Evolutionary conservation across 495 filamentous ascomycete species (phyloP).

Genomic region (Aspergillus sparsus): DNA sequence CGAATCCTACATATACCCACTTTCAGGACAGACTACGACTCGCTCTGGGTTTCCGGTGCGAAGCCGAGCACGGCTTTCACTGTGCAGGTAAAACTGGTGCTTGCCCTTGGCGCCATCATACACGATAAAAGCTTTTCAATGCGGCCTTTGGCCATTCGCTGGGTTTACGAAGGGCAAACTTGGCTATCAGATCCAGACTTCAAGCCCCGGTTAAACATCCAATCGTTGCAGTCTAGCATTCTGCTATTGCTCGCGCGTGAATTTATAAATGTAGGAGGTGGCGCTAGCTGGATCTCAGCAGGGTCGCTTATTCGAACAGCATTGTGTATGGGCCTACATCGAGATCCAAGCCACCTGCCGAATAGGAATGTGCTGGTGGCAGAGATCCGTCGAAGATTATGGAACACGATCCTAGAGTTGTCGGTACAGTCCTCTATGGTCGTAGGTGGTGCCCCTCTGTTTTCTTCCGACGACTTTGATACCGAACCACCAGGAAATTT

Average conservation of each 20-base stretch:
- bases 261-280: conserved; percentile 45
- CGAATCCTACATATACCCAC: conserved; percentile 61
- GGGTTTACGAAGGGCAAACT: conserved; percentile 53
- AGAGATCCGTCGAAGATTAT: conserved; percentile 62
- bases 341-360: conserved; percentile 53
- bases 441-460: conserved; percentile 50
- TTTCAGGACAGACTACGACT: conserved; percentile 47
- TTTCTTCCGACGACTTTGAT: conserved; percentile 54
- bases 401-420: conserved; percentile 62
- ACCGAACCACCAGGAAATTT: conserved; percentile 55
- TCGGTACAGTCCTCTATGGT: conserved; percentile 52
- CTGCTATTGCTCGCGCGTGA: conserved; percentile 52
- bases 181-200: conserved; percentile 54
- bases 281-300: conserved; percentile 57
- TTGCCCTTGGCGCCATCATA: conserved; percentile 51
- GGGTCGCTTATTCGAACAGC: conserved; percentile 57
- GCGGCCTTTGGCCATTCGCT: conserved; percentile 41
- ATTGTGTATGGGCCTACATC: conserved; percentile 62
- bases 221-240: conserved; percentile 49
- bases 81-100: conserved; percentile 52
- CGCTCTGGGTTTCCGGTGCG: conserved; percentile 29
- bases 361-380: conserved; percentile 39
- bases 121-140: conserved; percentile 38
- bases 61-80: conserved; percentile 30
- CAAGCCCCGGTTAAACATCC: conserved; percentile 48